Percentiles rank a stretch among this genome's conserved stretches.
Conservation (phyloP, 106 monocot species). For the Apostasia shenzhenica region DNA sequence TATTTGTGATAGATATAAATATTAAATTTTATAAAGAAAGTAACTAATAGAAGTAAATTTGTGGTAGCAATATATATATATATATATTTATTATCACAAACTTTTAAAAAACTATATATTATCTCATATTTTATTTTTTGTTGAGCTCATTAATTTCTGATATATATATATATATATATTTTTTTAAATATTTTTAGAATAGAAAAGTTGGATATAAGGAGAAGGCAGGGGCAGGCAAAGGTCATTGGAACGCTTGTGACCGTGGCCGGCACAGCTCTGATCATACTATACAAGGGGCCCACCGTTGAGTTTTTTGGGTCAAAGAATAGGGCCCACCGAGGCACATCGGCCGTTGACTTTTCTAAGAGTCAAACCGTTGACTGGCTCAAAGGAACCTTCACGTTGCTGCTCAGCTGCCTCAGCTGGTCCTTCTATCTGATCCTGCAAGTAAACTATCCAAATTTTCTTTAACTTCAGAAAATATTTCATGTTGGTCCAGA, state of each 20-base stretch:
- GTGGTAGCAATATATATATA: too few relatives aligned
- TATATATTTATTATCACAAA: too few relatives aligned
- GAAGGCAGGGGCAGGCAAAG: constrained; percentile 40
- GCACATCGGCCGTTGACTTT: neutral
- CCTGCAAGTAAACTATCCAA: neutral
- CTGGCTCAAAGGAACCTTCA: constrained; percentile 51
- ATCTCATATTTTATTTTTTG: too few relatives aligned
- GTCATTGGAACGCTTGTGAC: constrained; percentile 39
- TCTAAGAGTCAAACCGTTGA: constrained; percentile 2
- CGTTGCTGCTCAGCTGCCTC: constrained; percentile 11
- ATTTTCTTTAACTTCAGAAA: neutral
- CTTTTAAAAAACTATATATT: too few relatives aligned
- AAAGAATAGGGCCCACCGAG: constrained; percentile 4
- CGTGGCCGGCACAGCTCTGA: constrained; percentile 38
- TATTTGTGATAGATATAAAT: too few relatives aligned
- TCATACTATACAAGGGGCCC: constrained; percentile 68
- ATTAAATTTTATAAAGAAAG: too few relatives aligned
- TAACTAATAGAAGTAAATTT: too few relatives aligned
- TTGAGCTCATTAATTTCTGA: too few relatives aligned
- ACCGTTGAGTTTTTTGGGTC: constrained; percentile 32
- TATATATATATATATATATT: neutral
- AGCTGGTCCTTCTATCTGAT: constrained; percentile 1
- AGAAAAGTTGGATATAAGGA: constrained; percentile 53
- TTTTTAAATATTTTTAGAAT: constrained; percentile 18
- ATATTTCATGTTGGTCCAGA: too few relatives aligned